phyloP scores from a whole-genome alignment of 768 basidiomycete genomes.

The Leccinum disarticulatum region DNA sequence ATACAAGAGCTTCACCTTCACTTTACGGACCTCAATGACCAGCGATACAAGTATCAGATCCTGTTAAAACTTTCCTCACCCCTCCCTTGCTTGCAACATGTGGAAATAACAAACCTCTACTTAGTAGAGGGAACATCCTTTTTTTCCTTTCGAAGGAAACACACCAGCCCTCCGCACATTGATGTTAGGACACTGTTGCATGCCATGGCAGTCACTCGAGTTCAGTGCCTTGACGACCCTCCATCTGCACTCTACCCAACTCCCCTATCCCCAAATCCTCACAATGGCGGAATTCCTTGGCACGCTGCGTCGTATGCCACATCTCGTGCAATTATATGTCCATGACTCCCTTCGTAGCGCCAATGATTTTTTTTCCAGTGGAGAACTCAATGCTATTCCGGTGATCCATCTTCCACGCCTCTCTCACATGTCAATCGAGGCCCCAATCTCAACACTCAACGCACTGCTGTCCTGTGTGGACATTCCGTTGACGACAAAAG shows the following conservation, averaged over 20 bases:
- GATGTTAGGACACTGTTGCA: neutral
- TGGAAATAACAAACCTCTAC: neutral
- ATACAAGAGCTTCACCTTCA: neutral
- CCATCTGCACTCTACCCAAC: constrained; percentile 28
- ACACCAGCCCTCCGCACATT: neutral
- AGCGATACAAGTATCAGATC: neutral
- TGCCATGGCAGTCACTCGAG: neutral
- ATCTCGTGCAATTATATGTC: constrained; percentile 34
- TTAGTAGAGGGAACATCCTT: neutral
- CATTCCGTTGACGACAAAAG: neutral
- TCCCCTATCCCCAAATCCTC: constrained; percentile 25
- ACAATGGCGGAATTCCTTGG: constrained; percentile 28
- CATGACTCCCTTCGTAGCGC: constrained; percentile 30
- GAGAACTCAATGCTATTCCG: neutral
- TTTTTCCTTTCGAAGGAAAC: neutral
- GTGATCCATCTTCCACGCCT: neutral
- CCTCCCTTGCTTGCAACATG: neutral
- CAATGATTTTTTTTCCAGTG: too few species aligned
- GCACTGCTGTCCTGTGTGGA: constrained; percentile 4
- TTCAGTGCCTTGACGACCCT: constrained; percentile 35
- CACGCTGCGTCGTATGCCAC: constrained; percentile 34
- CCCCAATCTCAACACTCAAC: neutral
- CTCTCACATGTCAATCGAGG: constrained; percentile 1
- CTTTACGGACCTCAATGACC: neutral
- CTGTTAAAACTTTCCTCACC: neutral